Evolutionary conservation across 2,329 filamentous ascomycete species (phyloP).

Genomic region (Ascochyta koolunga): DNA sequence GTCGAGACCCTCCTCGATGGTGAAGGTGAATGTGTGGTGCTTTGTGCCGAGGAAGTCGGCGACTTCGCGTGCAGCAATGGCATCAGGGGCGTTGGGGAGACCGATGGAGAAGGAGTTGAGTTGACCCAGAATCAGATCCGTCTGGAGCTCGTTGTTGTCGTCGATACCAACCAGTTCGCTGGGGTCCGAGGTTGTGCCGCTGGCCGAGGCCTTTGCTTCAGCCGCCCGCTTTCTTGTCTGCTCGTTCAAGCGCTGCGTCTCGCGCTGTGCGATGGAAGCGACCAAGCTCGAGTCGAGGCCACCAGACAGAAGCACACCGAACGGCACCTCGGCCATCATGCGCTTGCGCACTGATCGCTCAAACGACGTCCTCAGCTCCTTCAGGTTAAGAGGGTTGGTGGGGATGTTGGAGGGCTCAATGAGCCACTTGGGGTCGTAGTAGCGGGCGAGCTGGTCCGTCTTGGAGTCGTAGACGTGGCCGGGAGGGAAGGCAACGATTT

Average conservation of each 20-base stretch:
- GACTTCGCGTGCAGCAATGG: constrained; percentile 87
- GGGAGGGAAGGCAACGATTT: constrained; percentile 91
- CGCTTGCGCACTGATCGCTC: constrained; percentile 94
- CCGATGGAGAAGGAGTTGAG: constrained; percentile 99
- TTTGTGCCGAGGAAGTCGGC: constrained; percentile 97
- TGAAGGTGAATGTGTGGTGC: constrained; percentile 98
- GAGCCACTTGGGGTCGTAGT: constrained; percentile 87
- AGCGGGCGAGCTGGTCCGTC: constrained; percentile 82
- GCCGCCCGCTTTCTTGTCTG: constrained; percentile 57
- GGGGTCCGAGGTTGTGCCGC: constrained; percentile 22
- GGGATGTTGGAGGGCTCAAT: constrained; percentile 84
- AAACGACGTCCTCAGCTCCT: constrained; percentile 77
- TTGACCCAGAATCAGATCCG: constrained; percentile 88
- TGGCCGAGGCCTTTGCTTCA: constrained; percentile 30
- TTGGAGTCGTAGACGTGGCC: constrained; percentile 96
- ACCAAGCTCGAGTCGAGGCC: constrained; percentile 95
- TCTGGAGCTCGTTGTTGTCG: constrained; percentile 86
- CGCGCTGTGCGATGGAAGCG: constrained; percentile 91
- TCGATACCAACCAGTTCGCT: constrained; percentile 85
- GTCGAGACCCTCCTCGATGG: constrained; percentile 95
- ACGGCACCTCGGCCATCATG: constrained; percentile 98
- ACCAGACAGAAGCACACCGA: constrained; percentile 92
- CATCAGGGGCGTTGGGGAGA: constrained; percentile 89
- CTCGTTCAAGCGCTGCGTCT: constrained; percentile 79
- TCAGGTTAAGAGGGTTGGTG: constrained; percentile 80